phyloP scores from a whole-genome alignment of 2,329 filamentous ascomycete genomes.

The Graphiopsis chlorocephala region DNA sequence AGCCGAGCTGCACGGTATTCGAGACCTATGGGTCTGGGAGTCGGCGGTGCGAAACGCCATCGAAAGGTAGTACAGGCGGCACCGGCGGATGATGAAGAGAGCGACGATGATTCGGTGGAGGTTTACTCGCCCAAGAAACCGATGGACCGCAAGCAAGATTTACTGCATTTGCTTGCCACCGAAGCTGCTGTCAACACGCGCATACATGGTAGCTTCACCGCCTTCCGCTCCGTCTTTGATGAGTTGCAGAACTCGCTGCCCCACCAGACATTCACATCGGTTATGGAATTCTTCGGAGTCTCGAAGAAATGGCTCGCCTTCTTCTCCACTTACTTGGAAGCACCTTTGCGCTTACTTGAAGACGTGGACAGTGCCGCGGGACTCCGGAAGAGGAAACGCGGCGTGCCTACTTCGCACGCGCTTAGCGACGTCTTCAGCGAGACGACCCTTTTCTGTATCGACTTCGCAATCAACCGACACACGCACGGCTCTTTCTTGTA shows the following conservation, averaged over 20 bases:
- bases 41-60: neutral
- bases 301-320: conserved; percentile 56
- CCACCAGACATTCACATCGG: conserved; percentile 57
- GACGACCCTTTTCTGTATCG: conserved; percentile 61
- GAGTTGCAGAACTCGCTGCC: conserved; percentile 59
- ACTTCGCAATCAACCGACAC: conserved; percentile 60
- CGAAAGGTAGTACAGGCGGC: neutral
- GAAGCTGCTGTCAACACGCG: conserved; percentile 53
- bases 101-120: conserved; percentile 38
- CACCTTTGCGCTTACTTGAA: conserved; percentile 57
- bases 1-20: neutral
- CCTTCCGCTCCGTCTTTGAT: conserved; percentile 57
- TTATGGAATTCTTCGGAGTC: conserved; percentile 60
- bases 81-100: conserved; percentile 34
- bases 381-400: conserved; percentile 51
- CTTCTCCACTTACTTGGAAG: conserved; percentile 58
- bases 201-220: conserved; percentile 50
- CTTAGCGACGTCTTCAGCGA: conserved; percentile 62
- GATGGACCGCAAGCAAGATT: conserved; percentile 52
- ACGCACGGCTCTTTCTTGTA: conserved; percentile 57
- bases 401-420: conserved; percentile 59
- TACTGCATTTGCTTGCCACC: conserved; percentile 56
- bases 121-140: conserved; percentile 39
- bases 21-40: neutral
- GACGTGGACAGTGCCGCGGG: conserved; percentile 42